Evolutionary conservation across 805 yeast species (phyloP), one percentile per base, ranked within the genome.

Genomic region (Monosporozyma unispora): DNA sequence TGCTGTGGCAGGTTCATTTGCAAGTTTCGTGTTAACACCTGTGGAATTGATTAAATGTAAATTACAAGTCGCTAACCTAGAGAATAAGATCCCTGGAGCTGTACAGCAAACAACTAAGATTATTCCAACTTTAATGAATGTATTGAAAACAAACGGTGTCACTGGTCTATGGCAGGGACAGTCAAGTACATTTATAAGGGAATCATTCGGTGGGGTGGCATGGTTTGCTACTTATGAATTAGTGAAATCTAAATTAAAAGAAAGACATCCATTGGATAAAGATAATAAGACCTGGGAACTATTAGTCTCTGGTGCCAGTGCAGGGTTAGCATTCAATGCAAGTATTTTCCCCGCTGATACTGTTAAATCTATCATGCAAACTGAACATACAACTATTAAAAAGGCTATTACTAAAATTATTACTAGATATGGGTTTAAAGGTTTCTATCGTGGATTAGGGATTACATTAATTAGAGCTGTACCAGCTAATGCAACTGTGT

Each of bases 141-240:
- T 85, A 0, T 58, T 78, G 18, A 55, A 57, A 16, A 66, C 71
- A 3, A 71, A 74, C 14, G 96, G 97, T 0, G 6, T 87, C 0
- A 41, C 56, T 9, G 96, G 96, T 0, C 72, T 90, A 52, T 90
- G 96, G 96, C 78, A 78, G 54, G 98, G 98, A 1, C 89, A 89
- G 56, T 70, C 81, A 0, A 82, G 93, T 19, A 90, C 98, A 0
- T 68, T 87, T 45, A 54, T 86, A 2, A 76, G 97, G 58, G 98
- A 90, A 63, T 76, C 87, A 37, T 83, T 89, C 27, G 97, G 97
- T 7, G 86, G 96, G 1, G 87, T 95, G 3, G 82, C 91, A 1
- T 90, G 97, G 97, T 90, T 90, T 69, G 91, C 96, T 0, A 79
- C 93, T 16, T 89, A 89, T 64, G 96, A 89, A 62, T 68, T 74